Evolutionary conservation across 441 rosid genomes (phyloP).

Genomic region (Pelargonium fulgidum): DNA sequence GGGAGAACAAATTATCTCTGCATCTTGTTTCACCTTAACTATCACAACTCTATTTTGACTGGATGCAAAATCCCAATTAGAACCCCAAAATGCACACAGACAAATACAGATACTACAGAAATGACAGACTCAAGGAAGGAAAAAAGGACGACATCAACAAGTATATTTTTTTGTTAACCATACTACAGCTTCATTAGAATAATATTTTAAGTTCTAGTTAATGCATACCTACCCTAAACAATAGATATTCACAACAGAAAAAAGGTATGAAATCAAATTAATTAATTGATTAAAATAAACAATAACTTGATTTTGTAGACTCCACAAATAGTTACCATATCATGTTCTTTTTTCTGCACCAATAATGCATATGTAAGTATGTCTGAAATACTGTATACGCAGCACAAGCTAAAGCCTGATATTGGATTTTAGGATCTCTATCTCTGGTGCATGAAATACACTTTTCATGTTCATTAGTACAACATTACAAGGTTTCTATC

Average conservation of each 20-base stretch:
- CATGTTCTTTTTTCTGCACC: not conserved
- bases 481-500: not conserved
- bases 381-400: no score
- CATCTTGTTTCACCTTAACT: not conserved
- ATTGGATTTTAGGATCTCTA: not conserved
- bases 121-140: not conserved
- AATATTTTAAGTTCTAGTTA: not conserved
- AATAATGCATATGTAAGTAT: not conserved
- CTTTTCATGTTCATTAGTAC: no score
- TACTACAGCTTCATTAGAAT: no score
- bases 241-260: not conserved
- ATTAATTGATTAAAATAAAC: not conserved
- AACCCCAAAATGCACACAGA: constrained; percentile 5
- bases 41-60: not conserved
- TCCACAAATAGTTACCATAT: not conserved
- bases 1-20: not conserved
- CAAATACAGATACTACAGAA: not conserved
- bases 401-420: no score
- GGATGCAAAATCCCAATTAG: not conserved
- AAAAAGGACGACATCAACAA: not conserved
- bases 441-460: not conserved
- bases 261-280: not conserved
- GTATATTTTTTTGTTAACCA: not conserved
- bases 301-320: not conserved
- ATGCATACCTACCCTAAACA: not conserved